Base-by-base conservation (phyloP, 805 yeast genomes). In the Yarrowia sp. region DNA sequence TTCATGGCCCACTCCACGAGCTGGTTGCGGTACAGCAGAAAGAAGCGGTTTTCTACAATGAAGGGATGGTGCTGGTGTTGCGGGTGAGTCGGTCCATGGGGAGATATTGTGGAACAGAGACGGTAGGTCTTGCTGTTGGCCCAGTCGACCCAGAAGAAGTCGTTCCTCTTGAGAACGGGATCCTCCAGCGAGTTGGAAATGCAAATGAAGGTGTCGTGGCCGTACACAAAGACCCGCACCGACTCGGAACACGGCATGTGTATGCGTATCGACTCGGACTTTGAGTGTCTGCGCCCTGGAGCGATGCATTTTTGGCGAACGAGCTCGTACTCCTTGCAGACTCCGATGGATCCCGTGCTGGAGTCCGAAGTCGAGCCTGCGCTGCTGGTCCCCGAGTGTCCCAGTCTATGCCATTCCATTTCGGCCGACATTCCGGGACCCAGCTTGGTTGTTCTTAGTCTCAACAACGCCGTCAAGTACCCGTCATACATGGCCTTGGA, bases 101-200 rank as follows among this genome's bases (percentile, higher is more conserved):
- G 63, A 11, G 63, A 56, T 26, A 56, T 56, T 10, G 63, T 56
- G 9, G 63, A 56, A 26, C 63, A 56, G 11, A 56, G 63, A 22
- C 63, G 46, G 38, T 41, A 56, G 19, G 48, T 41, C 63, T 41
- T 41, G 19, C 48, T n/a, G 19, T 26, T 42, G 63, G 46, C 38
- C 63, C 63, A 56, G 38, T 56, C 63, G 16, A 56, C 63, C 63
- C 63, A 56, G 48, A 56, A 56, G n/a, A 56, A 56, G 63, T 56
- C 63, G 19, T 56, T 56, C 9, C 48, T 48, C 38, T 56, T 56
- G 8, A 42, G 16, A 5, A 56, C 48, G 11, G 63, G 48, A 40
- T 56, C 63, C 15, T 42, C 48, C 10, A 56, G 48, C 9, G 63
- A 41, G 63, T 56, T 56, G 38, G 63, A 41, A 1, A 56, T 56